These are phyloP conservation scores for Middelhovenomyces tepae DNA, from an alignment of 805 yeast genomes.

Conservation along the genomic window DNA sequence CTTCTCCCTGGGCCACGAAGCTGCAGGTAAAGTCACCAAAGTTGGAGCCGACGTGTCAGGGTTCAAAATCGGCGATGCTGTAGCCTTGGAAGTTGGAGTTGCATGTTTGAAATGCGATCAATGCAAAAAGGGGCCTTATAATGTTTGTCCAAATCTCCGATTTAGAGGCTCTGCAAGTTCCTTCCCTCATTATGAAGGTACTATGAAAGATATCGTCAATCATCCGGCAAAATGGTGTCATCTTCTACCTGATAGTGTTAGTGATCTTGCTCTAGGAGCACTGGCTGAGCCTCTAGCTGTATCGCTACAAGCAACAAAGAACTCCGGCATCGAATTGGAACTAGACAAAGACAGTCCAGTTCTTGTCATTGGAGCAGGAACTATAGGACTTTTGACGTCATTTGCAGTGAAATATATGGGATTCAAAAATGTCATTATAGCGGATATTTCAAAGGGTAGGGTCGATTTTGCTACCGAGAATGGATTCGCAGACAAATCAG, in stretches of 20 bases:
- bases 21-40: slow-evolving; percentile 45
- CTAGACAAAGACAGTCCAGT: slow-evolving; percentile 42
- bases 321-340: slow-evolving; percentile 44
- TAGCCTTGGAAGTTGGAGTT: slow-evolving; percentile 42
- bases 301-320: too few species aligned
- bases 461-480: slow-evolving; percentile 44
- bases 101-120: slow-evolving; percentile 37
- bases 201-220: slow-evolving; percentile 27
- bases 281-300: slow-evolving; percentile 48
- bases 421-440: slow-evolving; percentile 43
- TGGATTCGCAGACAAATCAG: too few species aligned
- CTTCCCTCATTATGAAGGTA: slow-evolving; percentile 31
- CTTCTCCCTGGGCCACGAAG: slow-evolving; percentile 52
- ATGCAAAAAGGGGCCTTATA: slow-evolving; percentile 29
- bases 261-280: slow-evolving; percentile 43
- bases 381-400: slow-evolving; percentile 45
- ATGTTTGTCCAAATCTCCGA: slow-evolving; percentile 29
- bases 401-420: slow-evolving; percentile 44
- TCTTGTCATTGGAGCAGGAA: slow-evolving; percentile 47
- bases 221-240: slow-evolving; percentile 32
- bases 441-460: slow-evolving; percentile 39
- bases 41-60: slow-evolving; percentile 17
- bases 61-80: slow-evolving; percentile 5
- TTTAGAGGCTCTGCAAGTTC: too few species aligned
- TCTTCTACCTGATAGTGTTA: too few species aligned